phyloP scores from a whole-genome alignment of 1,284 basidiomycete genomes.

The Vanrija pseudolonga region DNA sequence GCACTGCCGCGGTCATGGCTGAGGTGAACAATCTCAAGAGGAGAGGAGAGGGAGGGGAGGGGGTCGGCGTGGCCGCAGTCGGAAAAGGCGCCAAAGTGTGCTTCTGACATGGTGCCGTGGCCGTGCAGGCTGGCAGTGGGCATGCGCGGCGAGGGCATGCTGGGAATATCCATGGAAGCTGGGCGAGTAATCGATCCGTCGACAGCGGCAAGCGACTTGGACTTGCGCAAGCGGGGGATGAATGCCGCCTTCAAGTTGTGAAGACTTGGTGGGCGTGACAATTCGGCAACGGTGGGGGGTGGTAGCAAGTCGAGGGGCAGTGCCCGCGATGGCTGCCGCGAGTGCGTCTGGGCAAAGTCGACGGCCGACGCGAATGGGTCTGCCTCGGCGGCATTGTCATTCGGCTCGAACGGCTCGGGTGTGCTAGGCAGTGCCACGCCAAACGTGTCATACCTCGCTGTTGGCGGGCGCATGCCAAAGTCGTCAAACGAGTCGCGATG shows the following conservation, averaged over 20 bases:
- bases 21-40: no score
- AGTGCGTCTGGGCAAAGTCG: constrained; percentile 9
- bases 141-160: no score
- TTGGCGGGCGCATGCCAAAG: constrained; percentile 1
- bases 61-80: no score
- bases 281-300: neutral
- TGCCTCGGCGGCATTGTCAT: neutral
- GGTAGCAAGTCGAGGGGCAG: neutral
- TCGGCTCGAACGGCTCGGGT: neutral
- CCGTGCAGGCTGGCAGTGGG: no score
- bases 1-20: no score
- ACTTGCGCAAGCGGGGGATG: constrained; percentile 14
- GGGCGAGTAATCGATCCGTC: neutral
- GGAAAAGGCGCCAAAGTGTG: no score
- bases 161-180: neutral
- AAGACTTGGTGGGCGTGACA: neutral
- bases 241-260: neutral
- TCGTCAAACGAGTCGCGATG: no score
- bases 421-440: constrained; percentile 3
- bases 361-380: constrained; percentile 41
- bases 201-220: constrained; percentile 6
- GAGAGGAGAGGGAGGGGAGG: no score
- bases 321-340: neutral
- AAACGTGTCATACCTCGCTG: constrained; percentile 10
- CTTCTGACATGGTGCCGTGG: no score